Conservation (phyloP, 2,329 filamentous ascomycete species). For the Hymenoscyphus albidus region DNA sequence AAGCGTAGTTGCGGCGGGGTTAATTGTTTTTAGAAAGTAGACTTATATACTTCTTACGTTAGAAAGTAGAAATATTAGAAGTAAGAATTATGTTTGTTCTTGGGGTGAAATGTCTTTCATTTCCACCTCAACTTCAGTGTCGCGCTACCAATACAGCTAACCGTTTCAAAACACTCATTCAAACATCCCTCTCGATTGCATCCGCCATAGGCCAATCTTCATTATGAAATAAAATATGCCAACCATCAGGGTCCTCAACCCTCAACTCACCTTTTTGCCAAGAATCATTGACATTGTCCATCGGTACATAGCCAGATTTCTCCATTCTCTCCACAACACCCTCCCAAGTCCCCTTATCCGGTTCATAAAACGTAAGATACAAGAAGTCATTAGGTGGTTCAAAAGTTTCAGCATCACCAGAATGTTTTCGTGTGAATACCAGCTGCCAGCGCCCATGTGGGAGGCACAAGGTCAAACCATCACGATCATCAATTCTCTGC, state of each 20-base stretch:
- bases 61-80: background rate
- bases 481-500: background rate
- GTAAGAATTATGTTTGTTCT: too few species aligned
- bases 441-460: background rate
- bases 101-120: too few species aligned
- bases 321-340: background rate
- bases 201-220: background rate
- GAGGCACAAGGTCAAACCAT: background rate
- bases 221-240: background rate
- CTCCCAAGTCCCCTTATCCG: background rate
- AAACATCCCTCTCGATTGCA: background rate
- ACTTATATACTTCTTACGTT: background rate
- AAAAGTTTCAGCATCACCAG: background rate
- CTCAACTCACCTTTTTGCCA: background rate
- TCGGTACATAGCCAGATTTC: background rate
- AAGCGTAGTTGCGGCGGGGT: slow-evolving; percentile 7
- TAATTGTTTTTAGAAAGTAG: slow-evolving; percentile 6
- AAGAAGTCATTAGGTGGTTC: background rate
- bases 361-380: background rate
- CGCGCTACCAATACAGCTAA: too few species aligned
- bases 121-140: too few species aligned
- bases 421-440: background rate
- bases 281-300: too few species aligned
- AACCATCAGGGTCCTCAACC: background rate
- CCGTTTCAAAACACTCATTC: background rate